phyloP scores from a whole-genome alignment of 352 stramenopile species.

The Halophytophthora polymorphica region DNA sequence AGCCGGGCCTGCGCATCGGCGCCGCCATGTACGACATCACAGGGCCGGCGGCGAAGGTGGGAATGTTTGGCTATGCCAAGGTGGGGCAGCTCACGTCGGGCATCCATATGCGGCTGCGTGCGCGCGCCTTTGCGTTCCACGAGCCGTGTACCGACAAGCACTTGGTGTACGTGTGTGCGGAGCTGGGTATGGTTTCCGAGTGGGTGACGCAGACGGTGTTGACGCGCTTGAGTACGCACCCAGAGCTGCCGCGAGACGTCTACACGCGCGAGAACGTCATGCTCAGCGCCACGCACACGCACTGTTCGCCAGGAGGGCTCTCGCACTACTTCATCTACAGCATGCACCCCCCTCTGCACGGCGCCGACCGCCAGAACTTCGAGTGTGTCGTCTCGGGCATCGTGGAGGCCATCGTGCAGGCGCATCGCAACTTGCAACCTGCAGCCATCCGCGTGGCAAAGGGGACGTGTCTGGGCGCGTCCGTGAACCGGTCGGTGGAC shows the following conservation, averaged over 20 bases:
- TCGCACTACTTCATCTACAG: slow-evolving; percentile 93
- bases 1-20: slow-evolving; percentile 50
- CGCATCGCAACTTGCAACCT: slow-evolving; percentile 71
- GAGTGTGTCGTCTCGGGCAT: slow-evolving; percentile 90
- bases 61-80: slow-evolving; percentile 89
- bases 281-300: slow-evolving; percentile 91
- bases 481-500: slow-evolving; percentile 88
- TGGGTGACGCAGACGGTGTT: slow-evolving; percentile 85
- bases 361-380: slow-evolving; percentile 81
- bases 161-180: slow-evolving; percentile 85
- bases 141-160: slow-evolving; percentile 25
- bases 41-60: slow-evolving; percentile 70
- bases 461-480: slow-evolving; percentile 67
- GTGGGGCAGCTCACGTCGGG: slow-evolving; percentile 66
- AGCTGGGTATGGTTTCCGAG: slow-evolving; percentile 89
- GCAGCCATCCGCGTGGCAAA: slow-evolving; percentile 59
- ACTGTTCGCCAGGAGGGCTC: slow-evolving; percentile 87
- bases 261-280: slow-evolving; percentile 82
- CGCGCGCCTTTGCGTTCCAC: slow-evolving; percentile 79
- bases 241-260: slow-evolving; percentile 28
- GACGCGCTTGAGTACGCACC: slow-evolving; percentile 46
- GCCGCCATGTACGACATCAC: slow-evolving; percentile 87
- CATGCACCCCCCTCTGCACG: slow-evolving; percentile 72
- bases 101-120: slow-evolving; percentile 85
- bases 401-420: slow-evolving; percentile 73